phyloP scores from a whole-genome alignment of 345 rosid genomes.

The Ceriops tagal region DNA sequence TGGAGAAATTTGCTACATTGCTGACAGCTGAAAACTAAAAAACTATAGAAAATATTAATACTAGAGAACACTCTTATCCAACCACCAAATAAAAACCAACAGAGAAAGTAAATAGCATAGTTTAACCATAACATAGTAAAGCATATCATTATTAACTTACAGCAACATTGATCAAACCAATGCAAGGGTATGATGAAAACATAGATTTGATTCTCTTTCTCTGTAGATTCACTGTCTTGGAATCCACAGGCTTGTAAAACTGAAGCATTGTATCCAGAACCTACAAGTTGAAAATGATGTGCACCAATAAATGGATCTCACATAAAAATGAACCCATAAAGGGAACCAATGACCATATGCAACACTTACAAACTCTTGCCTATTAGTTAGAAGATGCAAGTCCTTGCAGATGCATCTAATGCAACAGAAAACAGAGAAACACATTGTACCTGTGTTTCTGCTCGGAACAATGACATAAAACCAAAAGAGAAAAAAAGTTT shows the following conservation, averaged over 20 bases:
- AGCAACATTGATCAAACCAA: slow-evolving; percentile 74
- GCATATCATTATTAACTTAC: slow-evolving; percentile 44
- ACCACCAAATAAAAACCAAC: no score
- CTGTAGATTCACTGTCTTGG: slow-evolving; percentile 18
- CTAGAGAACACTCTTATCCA: no score
- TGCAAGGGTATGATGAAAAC: slow-evolving; percentile 47
- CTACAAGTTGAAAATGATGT: slow-evolving; percentile 38
- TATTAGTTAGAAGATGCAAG: not conserved
- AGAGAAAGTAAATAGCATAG: no score
- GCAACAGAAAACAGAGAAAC: not conserved
- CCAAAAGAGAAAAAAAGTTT: not conserved
- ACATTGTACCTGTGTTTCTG: not conserved
- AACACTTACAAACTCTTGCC: not conserved
- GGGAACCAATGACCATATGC: not conserved
- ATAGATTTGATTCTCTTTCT: slow-evolving; percentile 27
- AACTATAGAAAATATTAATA: no score
- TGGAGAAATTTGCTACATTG: no score
- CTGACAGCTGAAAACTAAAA: no score
- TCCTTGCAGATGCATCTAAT: not conserved
- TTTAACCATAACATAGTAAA: not conserved
- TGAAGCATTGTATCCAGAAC: slow-evolving; percentile 60
- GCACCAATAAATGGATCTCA: slow-evolving; percentile 7
- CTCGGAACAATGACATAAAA: not conserved
- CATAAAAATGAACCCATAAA: not conserved
- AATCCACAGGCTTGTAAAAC: slow-evolving; percentile 39